Conservation (phyloP, 371 early-diverging fungal species). For the Umbelopsis sp. region DNA sequence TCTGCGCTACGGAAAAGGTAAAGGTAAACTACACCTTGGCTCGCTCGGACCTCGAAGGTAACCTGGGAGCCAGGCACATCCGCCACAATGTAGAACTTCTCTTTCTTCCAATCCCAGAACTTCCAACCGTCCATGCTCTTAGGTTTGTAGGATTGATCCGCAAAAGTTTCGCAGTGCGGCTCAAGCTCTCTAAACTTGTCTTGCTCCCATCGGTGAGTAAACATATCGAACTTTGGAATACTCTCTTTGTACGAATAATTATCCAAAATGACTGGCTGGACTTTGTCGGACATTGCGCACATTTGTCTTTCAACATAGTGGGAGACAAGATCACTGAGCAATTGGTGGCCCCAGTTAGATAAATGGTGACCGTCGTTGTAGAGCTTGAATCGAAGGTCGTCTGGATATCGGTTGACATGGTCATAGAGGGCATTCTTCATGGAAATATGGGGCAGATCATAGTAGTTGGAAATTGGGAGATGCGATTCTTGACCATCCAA, state of each 20-base stretch:
- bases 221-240: slow-evolving; percentile 19
- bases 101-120: slow-evolving; percentile 20
- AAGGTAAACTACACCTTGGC: slow-evolving; percentile 18
- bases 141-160: slow-evolving; percentile 14
- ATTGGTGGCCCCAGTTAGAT: slow-evolving; percentile 15
- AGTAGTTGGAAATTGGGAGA: slow-evolving; percentile 22
- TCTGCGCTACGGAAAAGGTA: not conserved
- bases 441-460: slow-evolving; percentile 20
- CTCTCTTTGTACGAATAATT: not conserved
- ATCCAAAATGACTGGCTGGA: not conserved
- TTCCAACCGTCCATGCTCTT: slow-evolving; percentile 15
- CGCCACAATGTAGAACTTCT: slow-evolving; percentile 20
- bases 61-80: slow-evolving; percentile 15
- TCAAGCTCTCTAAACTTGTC: slow-evolving; percentile 12
- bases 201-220: slow-evolving; percentile 11
- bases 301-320: slow-evolving; percentile 21
- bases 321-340: slow-evolving; percentile 7
- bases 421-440: slow-evolving; percentile 22
- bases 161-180: slow-evolving; percentile 15
- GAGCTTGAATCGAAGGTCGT: not conserved
- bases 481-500: slow-evolving; percentile 21
- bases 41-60: slow-evolving; percentile 7
- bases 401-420: slow-evolving; percentile 13
- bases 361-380: slow-evolving; percentile 21
- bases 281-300: slow-evolving; percentile 4